A percentile compares a stretch with the other conserved stretches of the same genome.
Evolutionary conservation across 2,329 filamentous ascomycete species (phyloP).

Genomic region (Fusarium armeniacum): DNA sequence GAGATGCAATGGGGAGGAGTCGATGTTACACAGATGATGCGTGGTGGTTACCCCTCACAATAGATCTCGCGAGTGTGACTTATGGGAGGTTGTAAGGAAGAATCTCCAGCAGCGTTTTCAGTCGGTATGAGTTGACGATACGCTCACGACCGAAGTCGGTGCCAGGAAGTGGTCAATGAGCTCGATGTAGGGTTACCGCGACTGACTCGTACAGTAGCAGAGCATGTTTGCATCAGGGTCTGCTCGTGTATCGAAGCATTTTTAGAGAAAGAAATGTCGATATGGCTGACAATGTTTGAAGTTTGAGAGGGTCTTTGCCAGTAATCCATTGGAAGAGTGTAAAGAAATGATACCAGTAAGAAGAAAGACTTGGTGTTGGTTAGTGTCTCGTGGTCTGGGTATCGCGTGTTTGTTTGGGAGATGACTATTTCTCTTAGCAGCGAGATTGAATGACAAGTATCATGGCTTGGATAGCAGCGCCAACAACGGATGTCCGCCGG

Average conservation of each 20-base stretch:
- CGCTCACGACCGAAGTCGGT: neutral
- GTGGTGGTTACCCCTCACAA: constrained; percentile 43
- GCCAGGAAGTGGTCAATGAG: neutral
- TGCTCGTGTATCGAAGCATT: neutral
- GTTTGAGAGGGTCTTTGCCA: neutral
- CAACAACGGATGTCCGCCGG: neutral
- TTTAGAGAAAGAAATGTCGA: neutral
- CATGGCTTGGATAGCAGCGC: neutral
- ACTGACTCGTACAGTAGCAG: neutral
- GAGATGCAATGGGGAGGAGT: constrained; percentile 61
- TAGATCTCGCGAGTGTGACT: neutral
- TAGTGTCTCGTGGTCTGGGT: neutral
- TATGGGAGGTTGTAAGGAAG: neutral
- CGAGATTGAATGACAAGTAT: neutral
- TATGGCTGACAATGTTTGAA: neutral
- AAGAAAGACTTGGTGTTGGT: neutral
- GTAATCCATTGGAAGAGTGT: neutral
- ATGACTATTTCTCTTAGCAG: neutral
- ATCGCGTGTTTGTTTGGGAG: neutral
- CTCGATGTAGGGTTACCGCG: neutral
- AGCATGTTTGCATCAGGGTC: neutral
- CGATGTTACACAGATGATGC: constrained; percentile 61
- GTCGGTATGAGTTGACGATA: neutral
- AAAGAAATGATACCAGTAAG: neutral
- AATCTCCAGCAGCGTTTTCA: neutral